Base-by-base conservation (phyloP, 139 green algal species). In the Chlamydomonas schloesseri region DNA sequence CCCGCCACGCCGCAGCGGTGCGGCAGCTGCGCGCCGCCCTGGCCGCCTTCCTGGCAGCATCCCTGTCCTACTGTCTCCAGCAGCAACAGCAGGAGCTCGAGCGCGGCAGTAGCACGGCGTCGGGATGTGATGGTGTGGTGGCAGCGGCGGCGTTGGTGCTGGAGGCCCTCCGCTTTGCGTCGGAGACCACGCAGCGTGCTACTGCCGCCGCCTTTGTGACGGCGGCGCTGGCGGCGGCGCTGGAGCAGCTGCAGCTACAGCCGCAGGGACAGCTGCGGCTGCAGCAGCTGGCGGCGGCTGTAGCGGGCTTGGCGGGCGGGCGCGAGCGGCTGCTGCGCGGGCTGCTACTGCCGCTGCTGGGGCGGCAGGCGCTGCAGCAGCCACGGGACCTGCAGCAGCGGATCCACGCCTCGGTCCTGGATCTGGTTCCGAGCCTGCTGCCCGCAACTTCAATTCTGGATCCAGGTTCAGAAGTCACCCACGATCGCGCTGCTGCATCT, bases 321-420 rank as follows among this genome's bases (percentile, higher is more conserved):
- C 64, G 18, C 8, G 13, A 11, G 9, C 64, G 31, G 65, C n/a
- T 76, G 65, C 47, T 85, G 29, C 79, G 79, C 11, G 47, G 79
- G 10, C 8, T n/a, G n/a, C 65, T 85, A 23, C 46, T 85, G 79
- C 79, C 79, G 79, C 67, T 85, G 58, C 65, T 85, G 65, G 53
- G 42, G 3, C 65, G 79, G 0, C 47, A 68, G 47, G 67, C 79
- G 50, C 79, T 85, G 50, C 79, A 85, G 79, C 65, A 85, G 31
- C 79, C 79, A 10, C 65, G 47, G 3, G 79, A 85, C 47, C 20
- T 73, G 47, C 65, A 76, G 33, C 31, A n/a, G 9, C 20, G 69
- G n/a, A 69, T 85, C 65, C 79, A 76, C 26, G 65, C 47, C 20
- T 67, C 79, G 1, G 79, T 85, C 14, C 34, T 85, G 64, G 65